Evolutionary conservation across 805 yeast species (phyloP), one percentile per base, ranked within the genome.

Genomic region (Helenozyma rhizophorensis): DNA sequence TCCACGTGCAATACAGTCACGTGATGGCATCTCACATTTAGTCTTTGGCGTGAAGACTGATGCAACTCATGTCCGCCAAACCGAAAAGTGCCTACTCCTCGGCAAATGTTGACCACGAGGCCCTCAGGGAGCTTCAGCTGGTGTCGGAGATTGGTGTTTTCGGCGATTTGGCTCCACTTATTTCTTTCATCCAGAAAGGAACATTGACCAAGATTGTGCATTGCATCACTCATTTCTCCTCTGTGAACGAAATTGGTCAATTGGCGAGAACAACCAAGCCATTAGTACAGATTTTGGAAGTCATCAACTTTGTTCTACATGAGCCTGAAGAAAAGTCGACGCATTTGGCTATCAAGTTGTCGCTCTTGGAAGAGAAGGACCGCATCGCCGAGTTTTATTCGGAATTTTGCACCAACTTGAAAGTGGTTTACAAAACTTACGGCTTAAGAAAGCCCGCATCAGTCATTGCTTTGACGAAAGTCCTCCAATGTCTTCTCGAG

Each of bases 351-450:
- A 23, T 30, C 8, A 39, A 37, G 30, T 32, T 41, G 10, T 16
- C 37, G 12, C 33, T 49, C n/a, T 33, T 43, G 9, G 50, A 49
- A 21, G 41, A 51, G 28, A 37, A 40, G 48, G 55, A 31, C 5
- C 27, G 28, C n/a, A 35, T 60, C 21, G 32, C 43, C 3, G 59
- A 59, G 7, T 51, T 80, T 15, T 69, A 80, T 35, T 68, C 68
- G 31, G 70, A 71, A 10, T 58, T 88, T 3, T 53, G 87, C 8
- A 60, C 68, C 1, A 70, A 68, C 28, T 53, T 72, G 26, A 83
- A 80, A 45, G 70, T 78, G 6, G 60, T 88, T 3, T 84, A 83
- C 56, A 66, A 94, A 45, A 78, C 83, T 12, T 60, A 88, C 24
- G 73, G 71, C 39, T 70, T 75, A 33, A 56, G 68, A 40, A 74